Percentiles rank a stretch among this genome's conserved stretches.
phyloP scores from a whole-genome alignment of 2,329 filamentous ascomycete genomes.

The Atkinsonella texensis region DNA sequence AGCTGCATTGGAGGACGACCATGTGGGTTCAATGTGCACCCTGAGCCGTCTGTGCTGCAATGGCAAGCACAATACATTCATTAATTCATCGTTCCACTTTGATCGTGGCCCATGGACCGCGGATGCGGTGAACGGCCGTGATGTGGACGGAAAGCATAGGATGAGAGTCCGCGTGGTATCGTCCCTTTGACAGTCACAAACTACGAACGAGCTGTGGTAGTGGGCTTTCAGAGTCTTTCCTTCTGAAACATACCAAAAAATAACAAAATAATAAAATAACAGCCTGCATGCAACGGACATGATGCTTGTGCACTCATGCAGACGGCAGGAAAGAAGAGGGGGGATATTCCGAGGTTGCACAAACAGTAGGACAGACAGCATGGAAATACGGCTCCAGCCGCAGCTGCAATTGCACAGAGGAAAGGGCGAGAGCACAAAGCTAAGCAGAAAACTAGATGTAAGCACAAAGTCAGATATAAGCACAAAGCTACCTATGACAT shows the following conservation, averaged over 20 bases:
- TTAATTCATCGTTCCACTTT: conserved; percentile 1
- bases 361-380: not conserved
- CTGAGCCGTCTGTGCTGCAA: conserved; percentile 1
- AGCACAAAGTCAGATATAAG: too few species aligned
- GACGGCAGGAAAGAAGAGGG: not conserved
- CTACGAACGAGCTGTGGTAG: too few species aligned
- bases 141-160: not conserved
- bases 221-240: too few species aligned
- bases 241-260: not conserved
- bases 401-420: not conserved
- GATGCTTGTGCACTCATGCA: not conserved
- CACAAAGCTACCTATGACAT: not conserved
- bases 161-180: not conserved
- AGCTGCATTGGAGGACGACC: not conserved
- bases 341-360: not conserved
- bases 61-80: not conserved
- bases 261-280: not conserved
- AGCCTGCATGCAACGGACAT: not conserved
- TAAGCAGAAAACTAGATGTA: too few species aligned
- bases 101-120: not conserved
- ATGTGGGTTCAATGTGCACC: conserved; percentile 1
- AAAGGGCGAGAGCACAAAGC: not conserved
- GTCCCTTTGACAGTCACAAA: not conserved
- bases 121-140: not conserved
- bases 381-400: not conserved